Evolutionary conservation across 176 grass and related monocot genomes (phyloP).

Genomic region (Thalia dealbata): DNA sequence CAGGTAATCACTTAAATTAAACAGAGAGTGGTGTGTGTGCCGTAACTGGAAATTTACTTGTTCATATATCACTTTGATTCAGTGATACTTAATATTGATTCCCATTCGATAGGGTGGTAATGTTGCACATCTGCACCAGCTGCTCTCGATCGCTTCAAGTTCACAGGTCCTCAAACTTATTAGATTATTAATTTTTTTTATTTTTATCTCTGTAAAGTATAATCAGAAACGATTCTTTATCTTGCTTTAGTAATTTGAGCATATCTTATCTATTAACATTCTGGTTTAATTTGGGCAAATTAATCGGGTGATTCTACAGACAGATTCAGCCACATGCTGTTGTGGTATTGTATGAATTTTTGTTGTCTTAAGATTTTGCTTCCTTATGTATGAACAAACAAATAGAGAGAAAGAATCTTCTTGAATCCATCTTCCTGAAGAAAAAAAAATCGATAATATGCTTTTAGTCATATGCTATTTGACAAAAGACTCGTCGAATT

Average conservation of each 20-base stretch:
- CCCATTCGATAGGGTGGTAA: constrained; percentile 68
- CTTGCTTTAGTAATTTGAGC: not conserved
- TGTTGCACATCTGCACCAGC: constrained; percentile 83
- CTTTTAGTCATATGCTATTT: no score
- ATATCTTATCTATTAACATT: not conserved
- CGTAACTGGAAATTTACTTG: not conserved
- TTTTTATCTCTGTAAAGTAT: not conserved
- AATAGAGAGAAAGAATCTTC: no score
- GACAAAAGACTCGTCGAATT: no score
- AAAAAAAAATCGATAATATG: no score
- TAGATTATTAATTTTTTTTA: not conserved
- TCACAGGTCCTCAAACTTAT: constrained; percentile 54
- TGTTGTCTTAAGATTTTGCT: not conserved
- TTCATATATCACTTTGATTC: constrained; percentile 6
- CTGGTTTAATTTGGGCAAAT: not conserved
- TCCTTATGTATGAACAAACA: not conserved
- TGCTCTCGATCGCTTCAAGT: constrained; percentile 90
- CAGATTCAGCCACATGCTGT: not conserved
- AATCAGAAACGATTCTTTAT: not conserved
- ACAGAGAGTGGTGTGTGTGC: not conserved
- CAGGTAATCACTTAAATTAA: constrained; percentile 42
- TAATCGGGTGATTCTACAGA: not conserved
- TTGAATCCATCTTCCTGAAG: no score
- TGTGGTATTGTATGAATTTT: not conserved
- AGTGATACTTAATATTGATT: constrained; percentile 18